Base-by-base conservation (phyloP, 1,284 basidiomycete species). In the Ceratobasidium sp. region DNA sequence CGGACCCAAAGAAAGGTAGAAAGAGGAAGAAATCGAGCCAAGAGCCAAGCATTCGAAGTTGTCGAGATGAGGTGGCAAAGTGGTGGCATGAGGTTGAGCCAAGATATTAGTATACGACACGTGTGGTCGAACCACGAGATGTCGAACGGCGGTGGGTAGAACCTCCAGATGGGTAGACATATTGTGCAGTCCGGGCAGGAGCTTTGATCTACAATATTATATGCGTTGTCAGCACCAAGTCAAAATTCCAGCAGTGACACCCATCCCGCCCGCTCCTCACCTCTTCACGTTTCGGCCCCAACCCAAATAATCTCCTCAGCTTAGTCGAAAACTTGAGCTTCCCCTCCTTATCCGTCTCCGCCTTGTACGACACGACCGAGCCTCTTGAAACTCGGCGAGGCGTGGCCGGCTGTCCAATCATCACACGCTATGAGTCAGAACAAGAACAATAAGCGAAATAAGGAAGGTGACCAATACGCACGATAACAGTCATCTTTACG, bases 241-340 rank as follows among this genome's bases (percentile, higher is more conserved):
- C 40, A 48, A 33, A 3, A 26, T 40, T 68, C 50, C 44, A 26
- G 50, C 46, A 68, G 40, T 50, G 9, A 38, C 56, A 57, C 56
- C 26, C 28, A 48, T 33, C 26, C 66, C 66, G 28, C 23, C 50
- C 15, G 9, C 20, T 52, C 50, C 56, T 62, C 56, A 65, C 71
- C 71, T 74, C 71, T 74, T 74, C 71, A 52, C 71, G 71, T 33
- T 74, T 74, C 17, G 71, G 71, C 6, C 71, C 71, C 17, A 74
- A 46, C 20, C 71, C 71, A 54, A 74, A 74, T 28, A 74, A 48
- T 15, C 71, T 59, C 26, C 71, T 42, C 2, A 74, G 52, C 61
- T 65, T 62, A 42, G 71, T 74, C 26, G 71, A 64, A 28, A 74
- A 40, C 56, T 74, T 74, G 9, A 64, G 12, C 28, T 65, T 74